Conservation (phyloP, 768 basidiomycete species). For the Wakefieldia striispora region DNA sequence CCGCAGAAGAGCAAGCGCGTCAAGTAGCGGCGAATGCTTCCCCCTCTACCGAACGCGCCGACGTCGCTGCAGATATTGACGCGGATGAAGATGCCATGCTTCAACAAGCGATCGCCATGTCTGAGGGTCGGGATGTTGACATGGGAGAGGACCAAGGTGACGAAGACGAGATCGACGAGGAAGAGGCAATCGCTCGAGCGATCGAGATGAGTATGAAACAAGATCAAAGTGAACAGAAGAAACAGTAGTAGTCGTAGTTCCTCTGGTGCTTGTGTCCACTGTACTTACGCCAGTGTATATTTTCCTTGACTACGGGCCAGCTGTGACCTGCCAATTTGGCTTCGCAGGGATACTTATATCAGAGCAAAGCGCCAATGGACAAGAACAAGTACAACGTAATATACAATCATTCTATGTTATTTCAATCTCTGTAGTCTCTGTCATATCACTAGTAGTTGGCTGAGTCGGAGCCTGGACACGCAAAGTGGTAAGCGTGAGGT, state of each 20-base stretch:
- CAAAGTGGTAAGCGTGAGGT: constrained; percentile 6
- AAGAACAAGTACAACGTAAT: too few species aligned
- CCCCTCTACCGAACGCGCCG: constrained; percentile 20
- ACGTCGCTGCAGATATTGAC: constrained; percentile 46
- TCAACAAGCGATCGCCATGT: constrained; percentile 74
- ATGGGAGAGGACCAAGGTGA: constrained; percentile 49
- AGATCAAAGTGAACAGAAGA: constrained; percentile 45
- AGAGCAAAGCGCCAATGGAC: neutral
- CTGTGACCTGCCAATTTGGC: neutral
- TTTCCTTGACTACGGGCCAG: neutral
- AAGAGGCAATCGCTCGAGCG: constrained; percentile 86
- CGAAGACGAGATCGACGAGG: constrained; percentile 77
- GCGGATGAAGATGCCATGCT: constrained; percentile 80
- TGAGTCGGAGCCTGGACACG: neutral
- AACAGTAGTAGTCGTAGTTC: constrained; percentile 19
- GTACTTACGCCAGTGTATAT: constrained; percentile 1
- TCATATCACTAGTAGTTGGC: neutral
- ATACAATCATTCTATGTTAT: neutral
- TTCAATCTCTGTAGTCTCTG: neutral
- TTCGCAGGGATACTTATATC: neutral
- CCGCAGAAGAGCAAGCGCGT: constrained; percentile 40
- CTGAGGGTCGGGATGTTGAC: constrained; percentile 54
- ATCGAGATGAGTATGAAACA: constrained; percentile 92
- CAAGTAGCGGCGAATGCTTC: constrained; percentile 27
- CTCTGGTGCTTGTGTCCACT: neutral